These are phyloP conservation scores for Arachis hypogaea DNA, from an alignment of 306 rosid species.

Conservation along the genomic window DNA sequence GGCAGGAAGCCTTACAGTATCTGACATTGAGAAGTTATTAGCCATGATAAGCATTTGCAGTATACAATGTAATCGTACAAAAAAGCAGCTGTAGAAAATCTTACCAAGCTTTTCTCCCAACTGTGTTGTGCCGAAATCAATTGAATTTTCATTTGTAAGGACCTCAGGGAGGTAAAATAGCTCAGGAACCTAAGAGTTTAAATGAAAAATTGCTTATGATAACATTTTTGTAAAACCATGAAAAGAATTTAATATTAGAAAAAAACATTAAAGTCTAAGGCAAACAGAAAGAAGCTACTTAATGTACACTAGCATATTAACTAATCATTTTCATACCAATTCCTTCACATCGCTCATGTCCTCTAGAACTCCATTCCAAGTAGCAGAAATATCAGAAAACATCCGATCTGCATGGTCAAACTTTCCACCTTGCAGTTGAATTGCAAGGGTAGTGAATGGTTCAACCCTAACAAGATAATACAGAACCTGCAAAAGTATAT, in stretches of 20 bases:
- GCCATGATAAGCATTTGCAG: conserved; percentile 26
- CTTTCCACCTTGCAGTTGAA: conserved; percentile 97
- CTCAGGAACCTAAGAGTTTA: conserved; percentile 83
- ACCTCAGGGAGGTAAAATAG: conserved; percentile 93
- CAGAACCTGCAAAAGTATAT: conserved; percentile 71
- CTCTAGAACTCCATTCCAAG: conserved; percentile 97
- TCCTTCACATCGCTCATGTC: conserved; percentile 99
- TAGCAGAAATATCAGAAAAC: conserved; percentile 90
- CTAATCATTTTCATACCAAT: conserved; percentile 62
- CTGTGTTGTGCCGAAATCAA: conserved; percentile 97
- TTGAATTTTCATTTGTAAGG: conserved; percentile 87
- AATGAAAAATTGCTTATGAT: conserved; percentile 9
- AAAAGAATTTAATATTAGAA: conserved; percentile 35
- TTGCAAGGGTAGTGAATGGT: conserved; percentile 95
- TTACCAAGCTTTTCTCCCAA: conserved; percentile 90
- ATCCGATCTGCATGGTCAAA: conserved; percentile 99
- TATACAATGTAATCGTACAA: conserved; percentile 19
- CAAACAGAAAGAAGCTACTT: conserved; percentile 18
- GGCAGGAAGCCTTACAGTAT: conserved; percentile 85
- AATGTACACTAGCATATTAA: conserved; percentile 27
- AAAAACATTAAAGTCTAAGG: conserved; percentile 15
- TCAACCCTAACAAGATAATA: conserved; percentile 96
- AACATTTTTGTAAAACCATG: conserved; percentile 33
- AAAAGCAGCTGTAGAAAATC: conserved; percentile 32
- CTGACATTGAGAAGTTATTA: conserved; percentile 54